Percentiles rank a stretch among this genome's conserved stretches.
Conservation (phyloP, 176 grass and related monocot genomes). For the Carex kokanica region DNA sequence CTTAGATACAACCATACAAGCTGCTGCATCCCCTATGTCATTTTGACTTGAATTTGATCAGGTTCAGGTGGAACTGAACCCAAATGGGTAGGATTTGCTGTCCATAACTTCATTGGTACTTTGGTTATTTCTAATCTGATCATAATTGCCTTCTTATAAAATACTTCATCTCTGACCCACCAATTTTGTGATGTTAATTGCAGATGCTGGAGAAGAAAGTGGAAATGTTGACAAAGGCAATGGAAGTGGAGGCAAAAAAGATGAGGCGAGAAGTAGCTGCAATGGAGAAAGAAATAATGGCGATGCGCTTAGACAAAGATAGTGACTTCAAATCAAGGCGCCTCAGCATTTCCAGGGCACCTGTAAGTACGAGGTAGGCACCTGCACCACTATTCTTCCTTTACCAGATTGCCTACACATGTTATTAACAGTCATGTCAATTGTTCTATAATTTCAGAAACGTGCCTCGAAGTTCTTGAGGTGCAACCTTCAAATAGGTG, state of each 20-base stretch:
- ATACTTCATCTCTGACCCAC: not conserved
- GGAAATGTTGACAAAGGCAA: constrained; percentile 85
- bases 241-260: constrained; percentile 95
- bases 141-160: not conserved
- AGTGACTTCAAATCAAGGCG: constrained; percentile 67
- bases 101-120: not conserved
- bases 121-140: not conserved
- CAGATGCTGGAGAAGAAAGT: constrained; percentile 94
- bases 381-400: not conserved
- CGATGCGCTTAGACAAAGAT: constrained; percentile 71
- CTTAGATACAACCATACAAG: constrained; percentile 3
- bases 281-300: constrained; percentile 90
- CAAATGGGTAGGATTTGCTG: not conserved
- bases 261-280: constrained; percentile 81
- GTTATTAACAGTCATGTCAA: not conserved
- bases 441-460: constrained; percentile 43
- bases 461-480: constrained; percentile 42
- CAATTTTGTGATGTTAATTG: not conserved
- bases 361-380: constrained; percentile 52
- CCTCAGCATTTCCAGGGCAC: constrained; percentile 53
- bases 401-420: constrained; percentile 4
- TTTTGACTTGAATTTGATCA: not conserved
- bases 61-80: not conserved
- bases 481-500: constrained; percentile 42
- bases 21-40: not conserved